Evolutionary conservation across 108 stramenopile genomes (phyloP).

Genomic region (Nitzschia inconspicua): DNA sequence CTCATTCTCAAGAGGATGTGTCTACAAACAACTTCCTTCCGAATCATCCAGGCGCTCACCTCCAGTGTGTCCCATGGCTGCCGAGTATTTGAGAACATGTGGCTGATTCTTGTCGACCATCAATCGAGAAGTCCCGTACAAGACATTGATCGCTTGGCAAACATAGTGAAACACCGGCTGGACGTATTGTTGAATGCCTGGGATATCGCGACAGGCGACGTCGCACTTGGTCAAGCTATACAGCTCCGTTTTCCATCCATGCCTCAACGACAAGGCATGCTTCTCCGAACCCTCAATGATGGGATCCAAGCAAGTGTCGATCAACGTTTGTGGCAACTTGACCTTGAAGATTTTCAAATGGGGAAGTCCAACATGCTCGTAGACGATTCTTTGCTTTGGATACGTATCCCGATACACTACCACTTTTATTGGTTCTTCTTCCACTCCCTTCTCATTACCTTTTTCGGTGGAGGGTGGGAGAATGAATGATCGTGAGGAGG

Average conservation of each 20-base stretch:
- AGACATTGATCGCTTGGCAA: slow-evolving; percentile 19
- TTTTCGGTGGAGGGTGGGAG: too few species aligned
- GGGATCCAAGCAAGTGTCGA: slow-evolving; percentile 38
- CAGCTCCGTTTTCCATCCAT: slow-evolving; percentile 67
- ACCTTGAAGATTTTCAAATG: slow-evolving; percentile 46
- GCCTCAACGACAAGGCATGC: slow-evolving; percentile 30
- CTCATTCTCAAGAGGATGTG: not conserved
- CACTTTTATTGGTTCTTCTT: too few species aligned
- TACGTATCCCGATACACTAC: not conserved
- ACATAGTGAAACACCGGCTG: slow-evolving; percentile 57
- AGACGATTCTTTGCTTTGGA: not conserved
- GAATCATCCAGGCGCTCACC: slow-evolving; percentile 7
- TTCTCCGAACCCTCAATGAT: slow-evolving; percentile 55
- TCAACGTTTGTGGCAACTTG: slow-evolving; percentile 43
- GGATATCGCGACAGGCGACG: slow-evolving; percentile 62
- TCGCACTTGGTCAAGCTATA: slow-evolving; percentile 80
- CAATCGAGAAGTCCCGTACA: slow-evolving; percentile 37
- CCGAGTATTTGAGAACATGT: slow-evolving; percentile 73
- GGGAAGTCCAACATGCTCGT: slow-evolving; percentile 53
- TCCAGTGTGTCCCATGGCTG: slow-evolving; percentile 55
- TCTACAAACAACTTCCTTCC: not conserved
- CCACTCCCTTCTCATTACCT: too few species aligned
- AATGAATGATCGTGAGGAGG: too few species aligned
- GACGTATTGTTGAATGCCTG: slow-evolving; percentile 36
- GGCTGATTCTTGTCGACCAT: slow-evolving; percentile 73